A percentile compares a stretch with the other conserved stretches of the same genome.
These are phyloP conservation scores for Zymoseptoria crescenta DNA, from an alignment of 2,329 filamentous ascomycete genomes.

Conservation along the genomic window DNA sequence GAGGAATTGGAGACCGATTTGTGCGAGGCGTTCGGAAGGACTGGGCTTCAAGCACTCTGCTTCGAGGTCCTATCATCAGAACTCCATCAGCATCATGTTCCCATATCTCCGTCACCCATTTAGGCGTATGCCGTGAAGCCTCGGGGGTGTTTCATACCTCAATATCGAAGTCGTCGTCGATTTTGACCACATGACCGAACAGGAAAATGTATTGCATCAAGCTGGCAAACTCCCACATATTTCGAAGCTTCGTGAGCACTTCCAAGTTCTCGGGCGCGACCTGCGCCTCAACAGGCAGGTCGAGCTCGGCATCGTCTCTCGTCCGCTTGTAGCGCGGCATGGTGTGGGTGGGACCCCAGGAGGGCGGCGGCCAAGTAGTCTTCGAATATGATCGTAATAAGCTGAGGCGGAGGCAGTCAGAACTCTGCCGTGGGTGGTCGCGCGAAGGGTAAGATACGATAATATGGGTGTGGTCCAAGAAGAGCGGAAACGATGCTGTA, in stretches of 20 bases:
- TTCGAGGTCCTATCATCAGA: conserved; percentile 64
- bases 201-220: conserved; percentile 88
- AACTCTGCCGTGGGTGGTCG: background rate
- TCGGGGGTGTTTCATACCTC: conserved; percentile 53
- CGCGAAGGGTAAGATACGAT: background rate
- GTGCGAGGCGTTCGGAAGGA: conserved; percentile 63
- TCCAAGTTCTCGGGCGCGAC: conserved; percentile 26
- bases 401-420: background rate
- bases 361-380: background rate
- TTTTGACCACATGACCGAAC: conserved; percentile 83
- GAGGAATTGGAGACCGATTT: conserved; percentile 77
- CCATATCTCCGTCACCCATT: background rate
- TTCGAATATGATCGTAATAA: background rate
- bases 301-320: conserved; percentile 46
- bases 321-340: conserved; percentile 51
- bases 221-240: conserved; percentile 93
- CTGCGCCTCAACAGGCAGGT: conserved; percentile 20
- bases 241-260: conserved; percentile 63
- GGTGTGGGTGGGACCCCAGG: conserved; percentile 9
- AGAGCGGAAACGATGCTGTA: background rate
- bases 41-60: conserved; percentile 73
- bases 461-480: background rate
- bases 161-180: conserved; percentile 80
- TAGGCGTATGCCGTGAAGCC: conserved; percentile 1
- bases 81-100: conserved; percentile 20